phyloP scores from a whole-genome alignment of 1,284 basidiomycete species.

The Polyporus tsugae region DNA sequence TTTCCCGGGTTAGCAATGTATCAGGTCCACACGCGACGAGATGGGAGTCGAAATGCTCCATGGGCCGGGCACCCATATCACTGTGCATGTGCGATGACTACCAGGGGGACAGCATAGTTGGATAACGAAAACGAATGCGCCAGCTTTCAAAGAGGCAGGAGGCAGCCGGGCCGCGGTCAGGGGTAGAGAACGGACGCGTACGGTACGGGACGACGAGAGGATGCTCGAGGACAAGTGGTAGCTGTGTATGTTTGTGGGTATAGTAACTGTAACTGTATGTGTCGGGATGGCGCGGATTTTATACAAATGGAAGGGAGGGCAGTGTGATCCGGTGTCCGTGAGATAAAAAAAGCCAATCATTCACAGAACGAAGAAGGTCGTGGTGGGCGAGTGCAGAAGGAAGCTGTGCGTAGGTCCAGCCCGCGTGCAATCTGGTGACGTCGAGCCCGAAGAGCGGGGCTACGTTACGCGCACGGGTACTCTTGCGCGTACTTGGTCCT shows the following conservation, averaged over 20 bases:
- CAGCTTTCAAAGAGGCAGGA: constrained; percentile 4
- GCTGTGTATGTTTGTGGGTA: constrained; percentile 13
- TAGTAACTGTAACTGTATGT: background rate
- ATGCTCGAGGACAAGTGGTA: constrained; percentile 6
- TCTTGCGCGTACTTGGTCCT: constrained; percentile 65
- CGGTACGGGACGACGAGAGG: constrained; percentile 13
- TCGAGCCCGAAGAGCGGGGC: background rate
- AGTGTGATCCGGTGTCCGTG: constrained; percentile 1
- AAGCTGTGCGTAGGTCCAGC: constrained; percentile 9
- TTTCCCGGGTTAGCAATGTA: background rate
- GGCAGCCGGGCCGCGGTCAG: constrained; percentile 11
- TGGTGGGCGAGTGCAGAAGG: background rate
- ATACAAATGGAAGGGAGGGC: constrained; percentile 12
- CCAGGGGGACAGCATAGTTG: background rate
- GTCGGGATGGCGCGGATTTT: constrained; percentile 12
- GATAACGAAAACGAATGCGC: background rate
- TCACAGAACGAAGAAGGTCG: background rate
- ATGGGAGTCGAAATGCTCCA: background rate
- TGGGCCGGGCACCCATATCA: background rate
- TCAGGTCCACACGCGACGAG: background rate
- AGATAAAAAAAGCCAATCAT: constrained; percentile 9
- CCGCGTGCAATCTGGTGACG: background rate
- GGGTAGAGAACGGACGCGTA: constrained; percentile 26
- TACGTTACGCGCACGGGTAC: constrained; percentile 66
- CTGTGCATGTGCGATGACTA: background rate